Conservation (phyloP, 1,139 yeast species). For the Petasospora fabianii region DNA sequence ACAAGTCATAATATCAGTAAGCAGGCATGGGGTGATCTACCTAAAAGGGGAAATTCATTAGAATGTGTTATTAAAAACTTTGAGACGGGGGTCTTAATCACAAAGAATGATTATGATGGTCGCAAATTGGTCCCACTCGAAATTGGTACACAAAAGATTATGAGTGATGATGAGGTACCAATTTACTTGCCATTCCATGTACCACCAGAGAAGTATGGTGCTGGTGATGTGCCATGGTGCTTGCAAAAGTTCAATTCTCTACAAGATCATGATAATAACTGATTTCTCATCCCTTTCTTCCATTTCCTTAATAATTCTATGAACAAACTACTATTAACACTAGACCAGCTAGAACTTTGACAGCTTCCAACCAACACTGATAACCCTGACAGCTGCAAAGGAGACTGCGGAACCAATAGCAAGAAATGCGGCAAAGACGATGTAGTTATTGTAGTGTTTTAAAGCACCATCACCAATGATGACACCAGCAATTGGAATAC, state of each 20-base stretch:
- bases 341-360: slow-evolving; percentile 14
- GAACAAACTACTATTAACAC: background rate
- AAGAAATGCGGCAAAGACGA: slow-evolving; percentile 35
- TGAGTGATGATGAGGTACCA: slow-evolving; percentile 28
- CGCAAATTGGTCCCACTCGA: slow-evolving; percentile 33
- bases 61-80: slow-evolving; percentile 30
- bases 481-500: slow-evolving; percentile 37
- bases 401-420: slow-evolving; percentile 30
- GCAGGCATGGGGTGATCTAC: slow-evolving; percentile 62
- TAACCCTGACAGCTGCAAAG: slow-evolving; percentile 32
- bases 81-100: slow-evolving; percentile 56
- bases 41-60: slow-evolving; percentile 7
- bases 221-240: slow-evolving; percentile 51
- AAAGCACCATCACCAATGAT: slow-evolving; percentile 38
- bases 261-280: too few relatives aligned
- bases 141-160: slow-evolving; percentile 31
- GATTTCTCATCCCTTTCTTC: too few relatives aligned
- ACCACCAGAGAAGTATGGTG: slow-evolving; percentile 42
- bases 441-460: slow-evolving; percentile 34
- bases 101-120: slow-evolving; percentile 26
- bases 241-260: slow-evolving; percentile 2
- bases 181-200: slow-evolving; percentile 51
- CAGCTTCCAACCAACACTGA: slow-evolving; percentile 34
- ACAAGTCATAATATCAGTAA: slow-evolving; percentile 65
- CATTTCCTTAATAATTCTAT: too few relatives aligned